phyloP scores from a whole-genome alignment of 116 monocot species.

The Papilionanthe hybrid region DNA sequence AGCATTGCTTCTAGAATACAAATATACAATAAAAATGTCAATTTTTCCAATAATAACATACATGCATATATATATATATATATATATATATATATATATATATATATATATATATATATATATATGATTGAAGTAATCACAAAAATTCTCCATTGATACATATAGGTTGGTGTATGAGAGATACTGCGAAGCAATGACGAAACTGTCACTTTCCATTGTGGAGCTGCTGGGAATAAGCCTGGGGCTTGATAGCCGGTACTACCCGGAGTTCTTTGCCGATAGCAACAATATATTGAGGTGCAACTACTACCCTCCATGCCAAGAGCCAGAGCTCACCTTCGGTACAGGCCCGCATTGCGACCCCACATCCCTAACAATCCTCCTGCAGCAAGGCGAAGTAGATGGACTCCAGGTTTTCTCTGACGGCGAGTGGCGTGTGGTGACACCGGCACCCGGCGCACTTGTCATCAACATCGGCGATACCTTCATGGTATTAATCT shows the following conservation, averaged over 20 bases:
- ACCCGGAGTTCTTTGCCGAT: constrained; percentile 45
- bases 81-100: too few species aligned
- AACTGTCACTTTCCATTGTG: constrained; percentile 38
- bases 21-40: not conserved
- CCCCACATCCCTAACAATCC: constrained; percentile 62
- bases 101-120: too few species aligned
- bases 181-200: constrained; percentile 55
- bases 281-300: constrained; percentile 61
- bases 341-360: constrained; percentile 85
- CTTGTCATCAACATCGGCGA: constrained; percentile 86
- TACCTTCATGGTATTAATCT: constrained; percentile 60
- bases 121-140: not conserved
- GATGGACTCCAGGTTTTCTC: constrained; percentile 67
- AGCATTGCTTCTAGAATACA: too few species aligned
- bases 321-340: constrained; percentile 57
- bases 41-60: not conserved
- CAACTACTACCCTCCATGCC: constrained; percentile 83
- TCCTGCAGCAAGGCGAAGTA: constrained; percentile 67
- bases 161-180: constrained; percentile 53
- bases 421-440: constrained; percentile 35
- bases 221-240: constrained; percentile 56
- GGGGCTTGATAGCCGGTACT: constrained; percentile 27
- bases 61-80: not conserved
- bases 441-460: constrained; percentile 37
- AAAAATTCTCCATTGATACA: not conserved